Evolutionary conservation across 2,329 filamentous ascomycete species (phyloP), one percentile per base, ranked within the genome.

Genomic region (Aspergillus viridinutans): DNA sequence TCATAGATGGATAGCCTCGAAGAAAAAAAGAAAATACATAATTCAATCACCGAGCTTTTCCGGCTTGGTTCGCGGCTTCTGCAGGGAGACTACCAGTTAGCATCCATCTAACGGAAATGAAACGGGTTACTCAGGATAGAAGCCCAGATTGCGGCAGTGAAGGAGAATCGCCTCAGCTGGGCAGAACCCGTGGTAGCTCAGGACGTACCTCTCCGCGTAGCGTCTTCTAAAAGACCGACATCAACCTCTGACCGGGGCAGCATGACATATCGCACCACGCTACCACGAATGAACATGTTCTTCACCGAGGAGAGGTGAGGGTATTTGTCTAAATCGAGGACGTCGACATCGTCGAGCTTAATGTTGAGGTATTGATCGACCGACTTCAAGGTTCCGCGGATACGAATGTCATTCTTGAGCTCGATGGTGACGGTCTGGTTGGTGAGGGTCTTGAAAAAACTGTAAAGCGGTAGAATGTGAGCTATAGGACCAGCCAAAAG

Each of bases 341-440:
- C 93, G 61, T 87, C 84, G 60, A 97, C 95, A 71, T 97, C 91
- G 71, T 99, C 94, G 52, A 99, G 85, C 81, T 97, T 97, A 79
- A 99, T 97, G 79, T 99, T 99, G 71, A 99, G 85, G 78, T 96
- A 99, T 80, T 97, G 94, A 74, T 99, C 94, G 65, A 99, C 93
- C 71, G 90, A 95, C 82, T 97, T 99, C 65, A 99, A 83, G 38
- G 88, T 95, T 64, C 94, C 94, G 68, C 90, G 90, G 74, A 99
- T 95, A 73, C 92, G 92, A 67, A 99, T 96, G 78, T 99, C 94
- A 76, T 99, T 99, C 80, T 99, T 99, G 75, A 99, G 90, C 81
- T 99, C 94, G 73, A 99, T 92, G 49, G 92, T 97, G 71, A 99
- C 92, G 81, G 95, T 88, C 67, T 94, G 89, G 81, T 97, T 94